phyloP scores from a whole-genome alignment of 495 filamentous ascomycete species.

The Penicillium mononematosum region DNA sequence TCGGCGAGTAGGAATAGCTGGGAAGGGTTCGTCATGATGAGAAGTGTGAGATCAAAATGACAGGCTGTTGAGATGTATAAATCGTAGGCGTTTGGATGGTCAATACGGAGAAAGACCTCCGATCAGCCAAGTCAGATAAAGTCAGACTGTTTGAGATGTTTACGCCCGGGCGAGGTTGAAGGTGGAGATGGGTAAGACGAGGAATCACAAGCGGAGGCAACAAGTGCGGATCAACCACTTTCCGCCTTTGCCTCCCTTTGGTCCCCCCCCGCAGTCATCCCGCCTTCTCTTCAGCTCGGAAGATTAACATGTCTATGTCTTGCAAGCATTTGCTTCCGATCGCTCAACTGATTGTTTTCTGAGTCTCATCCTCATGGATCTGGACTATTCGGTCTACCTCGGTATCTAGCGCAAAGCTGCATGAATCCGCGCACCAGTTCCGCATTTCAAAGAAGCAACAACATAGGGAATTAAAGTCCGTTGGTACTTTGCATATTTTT shows the following conservation, averaged over 20 bases:
- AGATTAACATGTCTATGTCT: constrained; percentile 1
- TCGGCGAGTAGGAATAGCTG: constrained; percentile 57
- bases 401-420: constrained; percentile 23
- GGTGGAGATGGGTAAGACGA: constrained; percentile 13
- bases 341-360: not conserved
- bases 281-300: constrained; percentile 4
- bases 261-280: constrained; percentile 19
- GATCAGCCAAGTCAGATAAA: constrained; percentile 8
- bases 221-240: constrained; percentile 26
- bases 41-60: constrained; percentile 1
- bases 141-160: not conserved
- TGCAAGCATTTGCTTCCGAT: constrained; percentile 2
- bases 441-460: constrained; percentile 6
- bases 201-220: constrained; percentile 15
- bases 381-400: constrained; percentile 20
- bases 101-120: constrained; percentile 10
- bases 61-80: constrained; percentile 5
- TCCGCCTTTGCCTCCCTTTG: constrained; percentile 21
- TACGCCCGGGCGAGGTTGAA: not conserved
- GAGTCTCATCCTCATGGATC: constrained; percentile 26
- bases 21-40: constrained; percentile 56
- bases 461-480: constrained; percentile 3
- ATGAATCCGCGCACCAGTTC: constrained; percentile 18
- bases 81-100: constrained; percentile 7
- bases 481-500: not conserved